Percentiles rank a stretch among this genome's conserved stretches.
Conservation (phyloP, 2,329 filamentous ascomycete genomes). For the Samsoniella hepiali region DNA sequence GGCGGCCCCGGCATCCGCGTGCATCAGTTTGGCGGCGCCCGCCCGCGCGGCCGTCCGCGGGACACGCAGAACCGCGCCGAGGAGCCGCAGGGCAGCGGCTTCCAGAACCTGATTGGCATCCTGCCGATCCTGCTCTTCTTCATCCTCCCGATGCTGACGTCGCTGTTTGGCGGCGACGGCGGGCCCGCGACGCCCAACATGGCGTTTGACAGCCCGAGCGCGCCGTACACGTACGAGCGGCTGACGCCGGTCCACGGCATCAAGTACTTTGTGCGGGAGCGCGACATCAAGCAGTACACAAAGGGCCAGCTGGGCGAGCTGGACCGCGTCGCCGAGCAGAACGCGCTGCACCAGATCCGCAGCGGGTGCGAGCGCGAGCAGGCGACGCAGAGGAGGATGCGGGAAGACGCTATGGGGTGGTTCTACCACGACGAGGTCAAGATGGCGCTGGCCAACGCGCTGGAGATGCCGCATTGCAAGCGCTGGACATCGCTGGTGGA, state of each 20-base stretch:
- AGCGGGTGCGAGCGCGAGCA: slow-evolving; percentile 74
- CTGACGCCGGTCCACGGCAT: slow-evolving; percentile 68
- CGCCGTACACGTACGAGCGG: slow-evolving; percentile 72
- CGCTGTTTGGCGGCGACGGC: slow-evolving; percentile 63
- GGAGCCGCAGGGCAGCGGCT: slow-evolving; percentile 42
- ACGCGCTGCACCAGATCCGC: slow-evolving; percentile 65
- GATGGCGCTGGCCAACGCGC: slow-evolving; percentile 64
- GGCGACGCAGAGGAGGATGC: slow-evolving; percentile 59
- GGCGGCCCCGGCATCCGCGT: slow-evolving; percentile 89
- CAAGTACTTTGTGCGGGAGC: slow-evolving; percentile 81
- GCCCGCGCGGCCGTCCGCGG: slow-evolving; percentile 72
- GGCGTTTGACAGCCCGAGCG: slow-evolving; percentile 67
- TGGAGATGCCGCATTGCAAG: slow-evolving; percentile 51
- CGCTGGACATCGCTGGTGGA: slow-evolving; percentile 42
- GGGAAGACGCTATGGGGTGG: slow-evolving; percentile 81
- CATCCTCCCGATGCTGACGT: slow-evolving; percentile 77
- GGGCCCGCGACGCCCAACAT: slow-evolving; percentile 48
- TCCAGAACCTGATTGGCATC: slow-evolving; percentile 67
- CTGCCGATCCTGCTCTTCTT: slow-evolving; percentile 89
- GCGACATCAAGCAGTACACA: slow-evolving; percentile 69
- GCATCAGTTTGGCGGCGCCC: slow-evolving; percentile 86
- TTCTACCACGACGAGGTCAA: slow-evolving; percentile 78
- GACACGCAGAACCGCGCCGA: slow-evolving; percentile 53
- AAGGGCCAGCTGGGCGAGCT: slow-evolving; percentile 67
- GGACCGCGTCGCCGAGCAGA: slow-evolving; percentile 73